Evolutionary conservation across 2,329 filamentous ascomycete species (phyloP).

Genomic region (Zymoseptoria ardabiliae): DNA sequence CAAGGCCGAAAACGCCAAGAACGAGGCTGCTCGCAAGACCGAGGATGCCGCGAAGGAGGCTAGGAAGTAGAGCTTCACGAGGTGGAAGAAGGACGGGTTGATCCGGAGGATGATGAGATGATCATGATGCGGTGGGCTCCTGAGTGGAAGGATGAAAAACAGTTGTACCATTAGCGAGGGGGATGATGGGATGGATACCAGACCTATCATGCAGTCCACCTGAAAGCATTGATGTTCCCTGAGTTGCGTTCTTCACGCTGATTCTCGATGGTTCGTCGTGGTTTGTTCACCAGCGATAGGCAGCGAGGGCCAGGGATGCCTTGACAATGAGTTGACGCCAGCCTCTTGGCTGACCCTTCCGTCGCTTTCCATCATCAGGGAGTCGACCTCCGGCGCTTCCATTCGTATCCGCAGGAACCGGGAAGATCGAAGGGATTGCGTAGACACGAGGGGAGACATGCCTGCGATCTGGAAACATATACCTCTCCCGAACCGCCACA

Average conservation of each 20-base stretch:
- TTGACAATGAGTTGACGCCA: not conserved
- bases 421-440: not conserved
- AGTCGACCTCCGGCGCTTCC: not conserved
- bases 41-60: constrained; percentile 16
- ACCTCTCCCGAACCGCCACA: too few species aligned
- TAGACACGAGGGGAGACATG: too few species aligned
- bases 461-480: not conserved
- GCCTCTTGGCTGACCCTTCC: not conserved
- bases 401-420: too few species aligned
- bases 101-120: not conserved
- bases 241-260: too few species aligned
- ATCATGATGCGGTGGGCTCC: not conserved
- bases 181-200: too few species aligned
- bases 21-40: constrained; percentile 38
- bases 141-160: not conserved
- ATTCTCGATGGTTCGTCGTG: too few species aligned
- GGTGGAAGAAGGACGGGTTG: not conserved
- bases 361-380: not conserved
- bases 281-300: too few species aligned
- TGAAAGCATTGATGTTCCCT: too few species aligned
- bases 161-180: not conserved
- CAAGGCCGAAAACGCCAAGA: constrained; percentile 32
- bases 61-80: constrained; percentile 5
- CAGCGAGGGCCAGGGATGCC: too few species aligned
- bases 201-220: too few species aligned